Evolutionary conservation across 805 yeast genomes (phyloP), one percentile per base, ranked within the genome.

Genomic region (Metschnikowia continentalis): DNA sequence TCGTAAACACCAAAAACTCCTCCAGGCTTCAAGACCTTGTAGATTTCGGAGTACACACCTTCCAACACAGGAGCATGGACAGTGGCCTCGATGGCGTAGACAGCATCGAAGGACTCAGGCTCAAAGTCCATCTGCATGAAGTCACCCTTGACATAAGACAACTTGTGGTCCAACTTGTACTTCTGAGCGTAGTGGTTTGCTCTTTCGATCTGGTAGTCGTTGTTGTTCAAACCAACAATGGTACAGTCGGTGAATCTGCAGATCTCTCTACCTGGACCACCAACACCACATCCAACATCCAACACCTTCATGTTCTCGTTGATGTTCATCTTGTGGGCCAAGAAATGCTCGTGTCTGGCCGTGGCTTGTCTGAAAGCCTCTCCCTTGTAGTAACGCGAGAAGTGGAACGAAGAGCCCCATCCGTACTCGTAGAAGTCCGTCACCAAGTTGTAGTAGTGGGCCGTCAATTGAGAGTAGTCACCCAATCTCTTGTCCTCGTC

Each of bases 201-300:
- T 69, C 95, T 88, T 65, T 84, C 91, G 62, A 92, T 86, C 78
- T 94, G 96, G 76, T 94, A 94, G 73, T 94, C 99, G 69, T 94
- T 94, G 79, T 94, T 92, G 78, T 92, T 92, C 63, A 92, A 79
- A 47, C 99, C 99, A 55, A 88, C 88, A 67, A 92, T 78, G 61
- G 81, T 75, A 74, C 90, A 86, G 63, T 86, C 90, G 47, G 98
- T 86, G 77, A 92, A 92, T 67, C 96, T 83, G 54, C 86, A 79
- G 64, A 92, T 92, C 76, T 94, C 97, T 71, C 97, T 86, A 20
- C 96, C 97, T 63, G 99, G 99, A 40, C 99, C 99, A 67, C 99
- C 99, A 62, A 92, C 96, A 79, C 99, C 99, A 77, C 99, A 94
- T 44, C 99, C 99, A 51, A 92, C 99, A 68, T 92, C 99, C 61